Evolutionary conservation across 345 rosid genomes (phyloP).

Genomic region (Linum lewisii): DNA sequence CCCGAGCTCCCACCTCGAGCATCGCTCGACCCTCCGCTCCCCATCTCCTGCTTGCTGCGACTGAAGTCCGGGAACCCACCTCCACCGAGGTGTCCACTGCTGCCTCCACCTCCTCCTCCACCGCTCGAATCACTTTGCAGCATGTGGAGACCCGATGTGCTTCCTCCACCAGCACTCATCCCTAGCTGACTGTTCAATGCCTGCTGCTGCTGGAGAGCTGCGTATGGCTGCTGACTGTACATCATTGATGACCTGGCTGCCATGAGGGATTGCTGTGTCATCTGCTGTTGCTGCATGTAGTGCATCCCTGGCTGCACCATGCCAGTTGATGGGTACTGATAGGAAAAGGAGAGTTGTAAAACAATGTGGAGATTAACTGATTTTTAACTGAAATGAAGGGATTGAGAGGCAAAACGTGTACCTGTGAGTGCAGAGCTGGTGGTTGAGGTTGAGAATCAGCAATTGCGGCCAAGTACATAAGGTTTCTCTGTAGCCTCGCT

Average conservation of each 20-base stretch:
- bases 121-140: slow-evolving; percentile 45
- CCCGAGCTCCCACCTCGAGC: slow-evolving; percentile 80
- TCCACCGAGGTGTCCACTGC: slow-evolving; percentile 34
- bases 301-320: slow-evolving; percentile 71
- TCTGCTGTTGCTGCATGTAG: slow-evolving; percentile 71
- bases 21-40: slow-evolving; percentile 49
- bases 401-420: too few relatives aligned
- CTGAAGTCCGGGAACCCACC: slow-evolving; percentile 75
- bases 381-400: too few relatives aligned
- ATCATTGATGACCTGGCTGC: slow-evolving; percentile 87
- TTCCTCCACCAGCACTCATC: slow-evolving; percentile 60
- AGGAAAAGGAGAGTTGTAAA: slow-evolving; percentile 3
- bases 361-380: too few relatives aligned
- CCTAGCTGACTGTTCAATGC: slow-evolving; percentile 84
- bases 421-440: slow-evolving; percentile 79
- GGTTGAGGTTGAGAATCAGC: slow-evolving; percentile 99
- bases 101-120: slow-evolving; percentile 60
- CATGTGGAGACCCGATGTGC: slow-evolving; percentile 40
- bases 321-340: slow-evolving; percentile 60
- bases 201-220: slow-evolving; percentile 79
- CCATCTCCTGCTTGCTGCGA: slow-evolving; percentile 69
- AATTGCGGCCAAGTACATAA: slow-evolving; percentile 97
- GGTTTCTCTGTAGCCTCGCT: slow-evolving; percentile 90
- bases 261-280: slow-evolving; percentile 83
- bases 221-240: slow-evolving; percentile 69